A percentile compares a stretch with the other conserved stretches of the same genome.
Conservation (phyloP, 192 early-diverging fungal genomes). For the Rhizoclosmatium globosum region DNA sequence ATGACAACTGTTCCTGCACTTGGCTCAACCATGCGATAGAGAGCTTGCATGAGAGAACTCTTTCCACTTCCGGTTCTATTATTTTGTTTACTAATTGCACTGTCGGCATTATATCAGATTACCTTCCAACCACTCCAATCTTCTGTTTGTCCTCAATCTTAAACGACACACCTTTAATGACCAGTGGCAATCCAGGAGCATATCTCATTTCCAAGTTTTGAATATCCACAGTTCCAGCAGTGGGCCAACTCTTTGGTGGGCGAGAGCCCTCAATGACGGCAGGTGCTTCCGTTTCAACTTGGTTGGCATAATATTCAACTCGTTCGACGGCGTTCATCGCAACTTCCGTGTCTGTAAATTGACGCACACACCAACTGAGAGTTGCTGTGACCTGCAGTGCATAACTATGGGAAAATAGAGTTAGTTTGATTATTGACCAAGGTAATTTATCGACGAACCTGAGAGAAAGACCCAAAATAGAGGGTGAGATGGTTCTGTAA, state of each 20-base stretch:
- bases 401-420: conserved; percentile 62
- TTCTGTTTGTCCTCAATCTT: conserved; percentile 47
- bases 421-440: not conserved
- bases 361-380: conserved; percentile 78
- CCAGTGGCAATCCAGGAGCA: conserved; percentile 54
- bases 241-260: conserved; percentile 57
- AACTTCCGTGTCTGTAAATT: conserved; percentile 67
- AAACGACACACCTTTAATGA: conserved; percentile 51
- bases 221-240: conserved; percentile 54
- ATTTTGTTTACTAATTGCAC: not conserved
- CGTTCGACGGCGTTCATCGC: conserved; percentile 65
- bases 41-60: conserved; percentile 70
- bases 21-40: conserved; percentile 76
- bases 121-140: conserved; percentile 62
- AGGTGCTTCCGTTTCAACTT: conserved; percentile 52
- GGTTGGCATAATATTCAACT: conserved; percentile 48
- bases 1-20: conserved; percentile 69
- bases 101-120: not conserved
- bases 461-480: conserved; percentile 79
- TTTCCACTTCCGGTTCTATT: conserved; percentile 84
- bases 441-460: not conserved
- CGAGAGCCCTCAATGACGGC: conserved; percentile 29
- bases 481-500: conserved; percentile 52
- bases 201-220: conserved; percentile 55
- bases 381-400: conserved; percentile 77